Evolutionary conservation across 495 filamentous ascomycete genomes (phyloP), one percentile per base, ranked within the genome.

Genomic region (Pseudotulostoma volvatum): DNA sequence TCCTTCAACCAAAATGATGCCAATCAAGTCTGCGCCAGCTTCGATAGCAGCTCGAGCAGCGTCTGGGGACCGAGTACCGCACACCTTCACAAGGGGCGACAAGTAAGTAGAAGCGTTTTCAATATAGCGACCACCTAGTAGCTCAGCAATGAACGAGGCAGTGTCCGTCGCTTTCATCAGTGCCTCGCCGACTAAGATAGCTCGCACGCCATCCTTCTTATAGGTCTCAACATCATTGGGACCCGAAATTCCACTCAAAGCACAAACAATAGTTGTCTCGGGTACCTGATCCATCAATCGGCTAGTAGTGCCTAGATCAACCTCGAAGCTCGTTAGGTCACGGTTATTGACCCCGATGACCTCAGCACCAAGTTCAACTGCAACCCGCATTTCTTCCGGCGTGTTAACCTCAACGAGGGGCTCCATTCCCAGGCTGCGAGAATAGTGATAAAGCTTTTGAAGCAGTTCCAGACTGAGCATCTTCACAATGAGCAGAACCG

Each of bases 331-430:
- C 38, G 85, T 85, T 4, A 99, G 69, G 49, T 99, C 88, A 31
- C 90, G 71, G 58, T 99, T 99, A 59, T 99, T 99, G 48, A 99
- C 90, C 7, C 90, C 90, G 49, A 99, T 94, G 17, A 92, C 86
- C 54, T 85, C 77, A n/a, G 90, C 69, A 11, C 90, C 92, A 7
- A 99, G 66, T 18, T 80, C 71, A 17, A 93, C 76, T 8, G 90
- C 90, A 23, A 74, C 76, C 31, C 77, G 63, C 86, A 95, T 96
- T 60, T 99, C 90, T 30, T 87, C 84, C 1, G 77, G 70, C 14
- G 78, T 96, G 48, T 99, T 92, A 15, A 99, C 90, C 53, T 99
- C 90, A 18, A 99, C 92, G 11, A 99, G 59, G 15, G 90, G 90
- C 59, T 96, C 92, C 90, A 99, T 99, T 18, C 87, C 88, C 1